Conservation (phyloP, 768 basidiomycete species). For the Tricholoma matsutake region DNA sequence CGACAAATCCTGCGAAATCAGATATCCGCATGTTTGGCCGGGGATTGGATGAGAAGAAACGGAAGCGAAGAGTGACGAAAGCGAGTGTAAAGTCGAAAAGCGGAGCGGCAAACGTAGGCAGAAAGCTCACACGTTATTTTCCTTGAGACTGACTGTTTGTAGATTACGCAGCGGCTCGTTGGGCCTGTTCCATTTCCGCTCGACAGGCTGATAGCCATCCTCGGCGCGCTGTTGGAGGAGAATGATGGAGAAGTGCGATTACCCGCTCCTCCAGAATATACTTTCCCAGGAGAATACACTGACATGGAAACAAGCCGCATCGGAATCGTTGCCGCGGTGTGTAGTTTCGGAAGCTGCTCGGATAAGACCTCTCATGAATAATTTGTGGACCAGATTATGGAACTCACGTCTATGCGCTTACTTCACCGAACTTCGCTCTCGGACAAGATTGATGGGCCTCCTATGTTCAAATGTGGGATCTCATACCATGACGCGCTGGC, state of each 20-base stretch:
- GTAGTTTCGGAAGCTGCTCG: constrained; percentile 21
- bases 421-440: constrained; percentile 59
- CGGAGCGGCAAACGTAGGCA: constrained; percentile 38
- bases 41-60: constrained; percentile 62
- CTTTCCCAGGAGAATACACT: constrained; percentile 64
- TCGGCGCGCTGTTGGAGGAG: constrained; percentile 75
- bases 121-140: neutral
- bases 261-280: constrained; percentile 41
- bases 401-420: constrained; percentile 62
- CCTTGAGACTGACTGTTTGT: neutral
- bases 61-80: constrained; percentile 42
- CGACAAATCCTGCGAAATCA: constrained; percentile 78
- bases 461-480: constrained; percentile 74
- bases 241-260: constrained; percentile 53
- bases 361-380: neutral
- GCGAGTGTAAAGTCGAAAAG: constrained; percentile 37
- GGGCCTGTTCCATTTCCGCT: constrained; percentile 79
- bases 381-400: constrained; percentile 47
- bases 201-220: constrained; percentile 76
- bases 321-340: constrained; percentile 55
- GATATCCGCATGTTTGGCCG: constrained; percentile 84
- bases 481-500: constrained; percentile 51
- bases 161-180: constrained; percentile 75
- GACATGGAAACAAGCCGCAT: constrained; percentile 70
- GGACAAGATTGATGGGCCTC: constrained; percentile 67